phyloP scores from a whole-genome alignment of 345 rosid species.

The Salix suchowensis region DNA sequence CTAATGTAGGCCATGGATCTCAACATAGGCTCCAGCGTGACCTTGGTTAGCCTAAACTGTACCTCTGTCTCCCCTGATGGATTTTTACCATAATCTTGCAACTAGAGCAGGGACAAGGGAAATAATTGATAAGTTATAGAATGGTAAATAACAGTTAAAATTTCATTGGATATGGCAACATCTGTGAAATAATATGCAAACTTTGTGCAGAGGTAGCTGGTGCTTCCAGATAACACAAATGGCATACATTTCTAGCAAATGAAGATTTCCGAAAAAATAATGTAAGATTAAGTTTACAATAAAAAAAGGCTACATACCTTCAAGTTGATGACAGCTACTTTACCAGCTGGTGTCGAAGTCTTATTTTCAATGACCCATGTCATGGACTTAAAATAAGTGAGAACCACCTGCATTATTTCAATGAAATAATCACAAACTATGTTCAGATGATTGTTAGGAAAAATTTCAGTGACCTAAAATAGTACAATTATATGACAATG shows the following conservation, averaged over 20 bases:
- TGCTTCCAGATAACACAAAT: not conserved
- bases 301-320: conserved; percentile 35
- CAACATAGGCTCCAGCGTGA: conserved; percentile 61
- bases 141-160: not conserved
- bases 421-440: not conserved
- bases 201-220: not conserved
- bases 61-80: conserved; percentile 53
- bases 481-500: not conserved
- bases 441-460: not conserved
- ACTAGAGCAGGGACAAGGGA: conserved; percentile 24
- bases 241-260: not conserved
- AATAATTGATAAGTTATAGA: not conserved
- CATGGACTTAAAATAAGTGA: conserved; percentile 64
- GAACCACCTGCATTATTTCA: conserved; percentile 46
- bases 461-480: not conserved
- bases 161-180: not conserved
- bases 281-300: not conserved
- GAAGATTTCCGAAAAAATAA: not conserved
- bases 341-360: conserved; percentile 32
- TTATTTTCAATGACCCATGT: conserved; percentile 61
- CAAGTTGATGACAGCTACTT: conserved; percentile 57
- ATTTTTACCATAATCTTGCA: conserved; percentile 55
- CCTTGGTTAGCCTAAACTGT: conserved; percentile 55
- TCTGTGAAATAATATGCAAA: not conserved
- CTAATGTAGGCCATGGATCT: conserved; percentile 63